phyloP scores from a whole-genome alignment of 1,284 basidiomycete species.

The Ustilago sp. region DNA sequence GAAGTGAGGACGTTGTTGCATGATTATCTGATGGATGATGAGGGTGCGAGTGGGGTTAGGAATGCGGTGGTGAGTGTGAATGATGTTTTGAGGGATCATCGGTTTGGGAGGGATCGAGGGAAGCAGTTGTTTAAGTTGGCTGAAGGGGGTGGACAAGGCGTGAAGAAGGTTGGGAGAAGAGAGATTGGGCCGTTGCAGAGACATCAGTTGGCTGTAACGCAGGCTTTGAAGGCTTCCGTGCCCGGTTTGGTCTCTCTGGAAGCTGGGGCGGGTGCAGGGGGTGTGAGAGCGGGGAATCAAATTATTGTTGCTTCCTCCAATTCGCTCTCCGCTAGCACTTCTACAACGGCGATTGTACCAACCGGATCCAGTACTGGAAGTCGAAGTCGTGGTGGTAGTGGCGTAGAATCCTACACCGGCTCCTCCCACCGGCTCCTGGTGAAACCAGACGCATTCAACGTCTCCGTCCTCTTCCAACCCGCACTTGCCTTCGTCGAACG shows the following conservation, averaged over 20 bases:
- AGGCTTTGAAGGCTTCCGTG: constrained; percentile 87
- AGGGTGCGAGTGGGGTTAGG: constrained; percentile 79
- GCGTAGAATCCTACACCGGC: constrained; percentile 26
- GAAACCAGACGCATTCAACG: constrained; percentile 92
- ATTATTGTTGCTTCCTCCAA: constrained; percentile 36
- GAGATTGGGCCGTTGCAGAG: constrained; percentile 73
- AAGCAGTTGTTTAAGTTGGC: constrained; percentile 83
- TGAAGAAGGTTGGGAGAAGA: constrained; percentile 72
- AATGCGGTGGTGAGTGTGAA: constrained; percentile 93
- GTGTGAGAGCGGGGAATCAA: constrained; percentile 19
- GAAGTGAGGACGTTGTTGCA: constrained; percentile 85
- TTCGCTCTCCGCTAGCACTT: neutral
- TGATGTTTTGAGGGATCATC: constrained; percentile 77
- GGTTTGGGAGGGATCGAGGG: constrained; percentile 56
- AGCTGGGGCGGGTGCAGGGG: neutral
- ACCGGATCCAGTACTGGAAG: neutral
- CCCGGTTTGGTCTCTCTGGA: constrained; percentile 81
- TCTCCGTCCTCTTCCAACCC: constrained; percentile 91
- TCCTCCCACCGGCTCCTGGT: constrained; percentile 88
- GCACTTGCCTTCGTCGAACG: constrained; percentile 87
- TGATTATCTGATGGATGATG: constrained; percentile 91
- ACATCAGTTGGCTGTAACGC: constrained; percentile 87
- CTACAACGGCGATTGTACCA: neutral
- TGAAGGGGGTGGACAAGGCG: constrained; percentile 65
- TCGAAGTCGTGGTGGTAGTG: constrained; percentile 6